Evolutionary conservation across 768 basidiomycete genomes (phyloP), one percentile per base, ranked within the genome.

Genomic region (Cubamyces sp.): DNA sequence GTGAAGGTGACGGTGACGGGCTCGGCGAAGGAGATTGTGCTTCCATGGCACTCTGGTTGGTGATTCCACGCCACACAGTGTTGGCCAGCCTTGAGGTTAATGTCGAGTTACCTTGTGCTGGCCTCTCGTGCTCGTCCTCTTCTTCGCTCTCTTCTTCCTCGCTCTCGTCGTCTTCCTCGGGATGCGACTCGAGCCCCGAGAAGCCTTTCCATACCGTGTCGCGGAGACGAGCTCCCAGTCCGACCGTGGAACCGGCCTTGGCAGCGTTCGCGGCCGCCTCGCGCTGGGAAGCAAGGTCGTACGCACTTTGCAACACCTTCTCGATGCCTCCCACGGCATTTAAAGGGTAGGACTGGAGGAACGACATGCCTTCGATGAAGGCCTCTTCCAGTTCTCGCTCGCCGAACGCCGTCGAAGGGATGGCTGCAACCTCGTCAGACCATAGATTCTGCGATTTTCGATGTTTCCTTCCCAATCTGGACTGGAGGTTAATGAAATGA

Each of bases 1-100:
- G 54, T n/a, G 60, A 46, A 14, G 63, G 60, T 50, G 57, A 26
- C 45, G 69, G 62, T 12, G 53, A 34, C 11, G 65, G 69, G 51
- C 75, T 71, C 4, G 74, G 69, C 6, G 75, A 73, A 9, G 72
- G 70, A 18, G 68, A 67, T 2, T 86, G 81, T 11, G 76, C 75
- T n/a, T 88, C 88, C 88, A 88, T 88, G 2, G 87, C 83, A 60
- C 81, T 82, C 71, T 87, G 86, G 67, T 90, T 91, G 3, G 88
- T 90, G 66, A 91, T 85, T 3, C 90, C 90, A 69, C 82, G 81
- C 90, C 89, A 91, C 21, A 91, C 81, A n/a, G 82, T 84, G 59
- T 75, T 83, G 9, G 87, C 84, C 15, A 90, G 70, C 37, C 83
- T 79, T 43, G 84, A 78, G 6, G 82, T 81, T 54, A 87, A 62